Conservation (phyloP, 768 basidiomycete genomes). For the Hygrophorus pudorinus region DNA sequence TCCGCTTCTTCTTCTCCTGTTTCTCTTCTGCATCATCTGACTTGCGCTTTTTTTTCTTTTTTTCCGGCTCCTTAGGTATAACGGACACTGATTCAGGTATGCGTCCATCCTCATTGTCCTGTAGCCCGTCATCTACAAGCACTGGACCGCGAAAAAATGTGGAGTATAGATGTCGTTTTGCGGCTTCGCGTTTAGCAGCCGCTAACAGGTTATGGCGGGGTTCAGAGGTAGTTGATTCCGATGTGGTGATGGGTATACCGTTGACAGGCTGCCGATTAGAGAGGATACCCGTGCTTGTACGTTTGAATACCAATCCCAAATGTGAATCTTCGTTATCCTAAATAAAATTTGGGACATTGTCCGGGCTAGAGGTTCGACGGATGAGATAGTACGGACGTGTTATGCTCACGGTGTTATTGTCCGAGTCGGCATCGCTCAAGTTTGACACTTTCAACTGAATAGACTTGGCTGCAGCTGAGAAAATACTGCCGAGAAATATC, state of each 20-base stretch:
- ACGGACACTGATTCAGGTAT: no score
- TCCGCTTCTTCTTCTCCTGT: no score
- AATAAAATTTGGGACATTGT: not conserved
- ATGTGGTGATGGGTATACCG: constrained; percentile 28
- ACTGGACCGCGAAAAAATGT: constrained; percentile 74
- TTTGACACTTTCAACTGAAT: constrained; percentile 58
- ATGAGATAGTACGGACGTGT: not conserved
- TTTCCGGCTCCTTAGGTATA: no score
- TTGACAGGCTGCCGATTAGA: constrained; percentile 55
- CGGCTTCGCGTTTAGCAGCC: constrained; percentile 69
- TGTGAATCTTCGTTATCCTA: constrained; percentile 5
- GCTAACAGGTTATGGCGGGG: constrained; percentile 31
- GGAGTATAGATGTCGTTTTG: constrained; percentile 65
- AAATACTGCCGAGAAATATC: constrained; percentile 44
- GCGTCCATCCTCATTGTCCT: not conserved
- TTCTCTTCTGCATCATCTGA: no score
- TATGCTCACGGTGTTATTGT: constrained; percentile 19
- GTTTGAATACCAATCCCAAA: constrained; percentile 24
- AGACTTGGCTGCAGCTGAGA: constrained; percentile 71
- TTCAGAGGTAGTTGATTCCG: not conserved
- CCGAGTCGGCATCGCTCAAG: constrained; percentile 17
- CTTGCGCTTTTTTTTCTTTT: no score
- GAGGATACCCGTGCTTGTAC: constrained; percentile 67
- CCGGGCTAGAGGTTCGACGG: not conserved
- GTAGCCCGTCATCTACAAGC: constrained; percentile 17